Percentiles rank a stretch among this genome's conserved stretches.
Evolutionary conservation across 2,329 filamentous ascomycete genomes (phyloP).

Genomic region (Neonectria ditissima): DNA sequence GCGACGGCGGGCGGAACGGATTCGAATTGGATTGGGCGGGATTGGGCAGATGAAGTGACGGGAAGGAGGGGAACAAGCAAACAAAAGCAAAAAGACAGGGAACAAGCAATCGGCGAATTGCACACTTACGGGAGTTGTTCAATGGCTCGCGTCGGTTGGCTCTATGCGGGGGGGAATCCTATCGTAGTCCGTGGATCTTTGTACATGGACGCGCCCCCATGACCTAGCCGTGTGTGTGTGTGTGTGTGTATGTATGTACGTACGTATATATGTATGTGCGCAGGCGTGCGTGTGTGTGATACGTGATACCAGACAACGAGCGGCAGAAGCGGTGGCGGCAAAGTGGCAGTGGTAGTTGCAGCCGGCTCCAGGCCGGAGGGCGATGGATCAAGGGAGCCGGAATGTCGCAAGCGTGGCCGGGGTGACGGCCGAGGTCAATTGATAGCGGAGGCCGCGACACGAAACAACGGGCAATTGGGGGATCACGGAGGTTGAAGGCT

Average conservation of each 20-base stretch:
- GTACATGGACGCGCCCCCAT: conserved; percentile 28
- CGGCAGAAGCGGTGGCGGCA: conserved; percentile 1
- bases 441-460: neutral
- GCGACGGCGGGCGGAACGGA: conserved; percentile 19
- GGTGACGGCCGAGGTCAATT: conserved; percentile 4
- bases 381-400: conserved; percentile 14
- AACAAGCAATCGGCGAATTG: conserved; percentile 22
- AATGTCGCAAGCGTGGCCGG: conserved; percentile 13
- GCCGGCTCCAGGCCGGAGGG: conserved; percentile 23
- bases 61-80: conserved; percentile 2
- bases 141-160: conserved; percentile 23
- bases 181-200: conserved; percentile 36
- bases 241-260: too few relatives aligned
- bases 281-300: too few relatives aligned
- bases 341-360: conserved; percentile 7
- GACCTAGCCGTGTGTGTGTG: conserved; percentile 6
- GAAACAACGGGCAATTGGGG: neutral
- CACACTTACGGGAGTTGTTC: conserved; percentile 15
- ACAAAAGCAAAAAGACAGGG: neutral
- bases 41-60: conserved; percentile 24
- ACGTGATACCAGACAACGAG: neutral
- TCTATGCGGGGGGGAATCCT: conserved; percentile 27
- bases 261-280: too few relatives aligned
- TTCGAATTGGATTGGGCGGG: conserved; percentile 27
- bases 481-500: neutral